These are phyloP conservation scores for Epichloe typhina DNA, from an alignment of 2,329 filamentous ascomycete species.

Conservation along the genomic window DNA sequence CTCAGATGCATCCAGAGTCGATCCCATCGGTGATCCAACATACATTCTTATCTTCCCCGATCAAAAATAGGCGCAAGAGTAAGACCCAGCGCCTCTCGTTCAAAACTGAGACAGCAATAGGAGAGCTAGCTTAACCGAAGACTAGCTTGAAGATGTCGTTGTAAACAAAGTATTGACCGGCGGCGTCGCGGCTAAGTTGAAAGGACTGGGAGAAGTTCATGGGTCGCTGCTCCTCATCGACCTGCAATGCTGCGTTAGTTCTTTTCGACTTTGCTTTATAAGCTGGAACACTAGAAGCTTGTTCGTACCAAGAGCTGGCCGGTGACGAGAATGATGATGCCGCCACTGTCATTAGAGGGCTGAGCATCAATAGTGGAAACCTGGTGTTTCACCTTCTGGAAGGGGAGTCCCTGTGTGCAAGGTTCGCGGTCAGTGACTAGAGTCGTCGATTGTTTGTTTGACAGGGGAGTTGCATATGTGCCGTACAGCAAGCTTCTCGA, in stretches of 20 bases:
- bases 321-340: slow-evolving; percentile 78
- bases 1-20: neutral
- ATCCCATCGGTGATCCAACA: neutral
- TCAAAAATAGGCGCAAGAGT: neutral
- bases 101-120: neutral
- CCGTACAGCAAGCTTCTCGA: slow-evolving; percentile 69
- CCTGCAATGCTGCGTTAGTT: slow-evolving; percentile 31
- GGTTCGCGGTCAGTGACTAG: neutral
- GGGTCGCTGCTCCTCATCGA: slow-evolving; percentile 72
- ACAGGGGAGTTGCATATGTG: neutral
- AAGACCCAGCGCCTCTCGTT: neutral
- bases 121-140: slow-evolving; percentile 36
- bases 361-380: slow-evolving; percentile 72
- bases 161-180: slow-evolving; percentile 69
- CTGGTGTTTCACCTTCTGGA: slow-evolving; percentile 68
- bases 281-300: neutral
- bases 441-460: neutral
- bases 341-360: slow-evolving; percentile 49
- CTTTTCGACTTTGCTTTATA: neutral
- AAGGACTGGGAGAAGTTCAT: slow-evolving; percentile 90
- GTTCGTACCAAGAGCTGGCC: slow-evolving; percentile 64
- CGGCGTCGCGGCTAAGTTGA: slow-evolving; percentile 60
- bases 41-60: neutral
- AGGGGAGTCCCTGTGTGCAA: slow-evolving; percentile 53
- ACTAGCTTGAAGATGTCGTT: slow-evolving; percentile 95